These are phyloP conservation scores for Pulveroboletus sp. DNA, from an alignment of 768 basidiomycete genomes.

Conservation along the genomic window DNA sequence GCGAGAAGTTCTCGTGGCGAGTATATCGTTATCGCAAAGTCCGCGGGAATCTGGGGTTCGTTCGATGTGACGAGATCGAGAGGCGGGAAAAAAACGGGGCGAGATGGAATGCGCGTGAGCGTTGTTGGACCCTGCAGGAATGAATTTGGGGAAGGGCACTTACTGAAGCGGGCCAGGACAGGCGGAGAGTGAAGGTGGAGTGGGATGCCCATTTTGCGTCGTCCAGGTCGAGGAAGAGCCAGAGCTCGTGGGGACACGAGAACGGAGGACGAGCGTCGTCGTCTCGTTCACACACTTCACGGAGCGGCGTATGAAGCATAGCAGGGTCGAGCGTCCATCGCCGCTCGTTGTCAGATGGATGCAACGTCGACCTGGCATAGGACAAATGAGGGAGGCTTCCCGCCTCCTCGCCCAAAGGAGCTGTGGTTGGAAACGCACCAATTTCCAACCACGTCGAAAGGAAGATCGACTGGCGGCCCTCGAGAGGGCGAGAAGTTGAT, in stretches of 20 bases:
- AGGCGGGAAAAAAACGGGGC: background rate
- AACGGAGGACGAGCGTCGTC: constrained; percentile 4
- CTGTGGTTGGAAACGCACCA: constrained; percentile 22
- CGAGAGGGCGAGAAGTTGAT: constrained; percentile 46
- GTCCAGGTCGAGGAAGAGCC: constrained; percentile 47
- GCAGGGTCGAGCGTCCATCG: constrained; percentile 41
- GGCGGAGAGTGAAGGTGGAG: constrained; percentile 46
- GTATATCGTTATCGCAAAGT: constrained; percentile 40
- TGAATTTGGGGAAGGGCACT: constrained; percentile 19
- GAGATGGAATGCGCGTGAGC: background rate
- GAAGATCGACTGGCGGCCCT: constrained; percentile 14
- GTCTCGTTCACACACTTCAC: constrained; percentile 34
- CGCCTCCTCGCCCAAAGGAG: constrained; percentile 8
- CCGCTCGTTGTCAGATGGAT: constrained; percentile 30
- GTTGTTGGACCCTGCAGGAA: background rate
- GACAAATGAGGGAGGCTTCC: background rate
- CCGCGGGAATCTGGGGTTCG: constrained; percentile 40
- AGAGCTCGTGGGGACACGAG: constrained; percentile 42
- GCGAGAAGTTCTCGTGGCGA: constrained; percentile 32
- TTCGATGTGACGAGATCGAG: background rate
- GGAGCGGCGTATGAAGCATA: constrained; percentile 35
- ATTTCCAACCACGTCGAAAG: constrained; percentile 26
- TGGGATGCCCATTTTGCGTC: constrained; percentile 38
- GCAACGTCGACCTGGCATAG: constrained; percentile 39
- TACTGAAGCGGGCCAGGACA: constrained; percentile 57